Evolutionary conservation across 1,139 yeast genomes (phyloP).

Genomic region (Yamadazyma triangularis): DNA sequence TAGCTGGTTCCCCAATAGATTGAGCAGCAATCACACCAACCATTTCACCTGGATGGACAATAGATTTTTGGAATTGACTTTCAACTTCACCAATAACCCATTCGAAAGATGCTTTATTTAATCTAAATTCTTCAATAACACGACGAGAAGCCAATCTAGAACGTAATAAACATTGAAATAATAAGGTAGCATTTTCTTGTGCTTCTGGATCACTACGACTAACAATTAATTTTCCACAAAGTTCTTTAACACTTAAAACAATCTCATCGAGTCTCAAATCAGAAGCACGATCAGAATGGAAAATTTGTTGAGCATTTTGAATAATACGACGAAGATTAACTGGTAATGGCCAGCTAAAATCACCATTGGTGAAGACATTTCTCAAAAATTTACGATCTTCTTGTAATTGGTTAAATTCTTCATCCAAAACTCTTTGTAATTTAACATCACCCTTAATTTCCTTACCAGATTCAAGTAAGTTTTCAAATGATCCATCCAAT

Average conservation of each 20-base stretch:
- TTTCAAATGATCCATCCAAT: slow-evolving; percentile 51
- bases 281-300: slow-evolving; percentile 90
- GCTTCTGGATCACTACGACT: slow-evolving; percentile 89
- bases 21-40: slow-evolving; percentile 99
- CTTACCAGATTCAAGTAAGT: slow-evolving; percentile 78
- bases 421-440: slow-evolving; percentile 75
- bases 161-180: slow-evolving; percentile 88
- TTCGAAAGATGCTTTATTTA: slow-evolving; percentile 82
- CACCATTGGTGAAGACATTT: slow-evolving; percentile 83
- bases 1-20: slow-evolving; percentile 99
- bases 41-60: slow-evolving; percentile 99
- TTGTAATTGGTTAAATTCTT: slow-evolving; percentile 73
- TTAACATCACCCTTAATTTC: slow-evolving; percentile 89
- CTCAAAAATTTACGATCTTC: slow-evolving; percentile 79
- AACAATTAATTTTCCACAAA: slow-evolving; percentile 66
- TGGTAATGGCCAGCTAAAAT: slow-evolving; percentile 95
- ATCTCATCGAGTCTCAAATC: slow-evolving; percentile 84
- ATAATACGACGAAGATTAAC: slow-evolving; percentile 95
- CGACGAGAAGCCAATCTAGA: slow-evolving; percentile 90
- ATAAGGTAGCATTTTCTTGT: slow-evolving; percentile 83
- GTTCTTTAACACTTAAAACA: slow-evolving; percentile 64
- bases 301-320: slow-evolving; percentile 96
- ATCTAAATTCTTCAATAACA: slow-evolving; percentile 83
- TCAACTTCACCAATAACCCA: slow-evolving; percentile 96
- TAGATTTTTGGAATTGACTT: slow-evolving; percentile 85